Evolutionary conservation across 225 moss, liverwort and hornwort genomes (phyloP), one percentile per base, ranked within the genome.

Genomic region (Asterella californica): DNA sequence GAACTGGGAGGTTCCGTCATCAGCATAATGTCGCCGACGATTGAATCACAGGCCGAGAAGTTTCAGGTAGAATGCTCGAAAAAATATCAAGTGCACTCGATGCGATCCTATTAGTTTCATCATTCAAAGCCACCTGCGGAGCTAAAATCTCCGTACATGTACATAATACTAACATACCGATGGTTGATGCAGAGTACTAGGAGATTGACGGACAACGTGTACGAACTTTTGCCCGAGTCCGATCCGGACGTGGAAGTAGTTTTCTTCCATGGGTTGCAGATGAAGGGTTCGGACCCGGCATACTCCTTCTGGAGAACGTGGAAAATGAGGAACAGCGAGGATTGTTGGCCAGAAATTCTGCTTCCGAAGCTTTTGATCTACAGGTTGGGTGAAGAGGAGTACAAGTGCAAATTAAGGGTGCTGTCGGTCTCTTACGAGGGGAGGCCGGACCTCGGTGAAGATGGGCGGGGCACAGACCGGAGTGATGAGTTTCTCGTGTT

Each of bases 261-360:
- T 2, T 60, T 76, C 11, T 76, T 76, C 36, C 76, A 76, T 24
- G 76, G 76, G 12, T 15, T 59, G 1, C 57, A 36, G 24, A 34
- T 36, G n/a, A 38, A 76, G 24, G 76, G 60, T 0, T 59, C 76
- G 27, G 57, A 59, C 15, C 36, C 57, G 34, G 21, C 42, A 27
- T 15, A 36, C 14, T 14, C 76, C 0, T 60, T 59, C 60, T 76
- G 76, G 76, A 76, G 76, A 22, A 76, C 76, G 0, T 76, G 76
- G 76, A 76, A 57, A 42, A 59, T 37, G 76, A 60, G 42, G 22
- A 14, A 76, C 25, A 76, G 76, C 76, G 59, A 76, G 21, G 77
- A 78, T 0, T 78, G 77, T 63, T 78, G 77, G 77, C 77, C 47
- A 4, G 64, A 36, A 45, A 66, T 29, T 0, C 19, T 78, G 77